Evolutionary conservation across 1,284 basidiomycete species (phyloP).

Genomic region (Tranzscheliella williamsii): DNA sequence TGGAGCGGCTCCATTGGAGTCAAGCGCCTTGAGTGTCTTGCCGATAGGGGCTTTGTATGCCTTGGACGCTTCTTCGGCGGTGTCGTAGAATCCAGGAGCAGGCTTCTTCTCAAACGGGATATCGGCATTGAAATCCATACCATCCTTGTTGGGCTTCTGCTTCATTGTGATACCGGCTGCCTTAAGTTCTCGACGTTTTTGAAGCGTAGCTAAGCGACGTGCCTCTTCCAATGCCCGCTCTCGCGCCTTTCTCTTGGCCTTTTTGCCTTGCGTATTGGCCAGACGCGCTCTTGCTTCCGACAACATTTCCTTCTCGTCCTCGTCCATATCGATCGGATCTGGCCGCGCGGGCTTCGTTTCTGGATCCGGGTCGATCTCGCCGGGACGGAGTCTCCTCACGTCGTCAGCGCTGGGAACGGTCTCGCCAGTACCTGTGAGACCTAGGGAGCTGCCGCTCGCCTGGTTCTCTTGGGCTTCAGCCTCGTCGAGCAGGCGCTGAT

Average conservation of each 20-base stretch:
- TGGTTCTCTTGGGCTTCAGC: constrained; percentile 66
- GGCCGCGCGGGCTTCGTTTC: constrained; percentile 97
- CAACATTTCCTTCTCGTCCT: constrained; percentile 99
- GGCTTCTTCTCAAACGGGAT: constrained; percentile 98
- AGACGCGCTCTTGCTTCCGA: constrained; percentile 96
- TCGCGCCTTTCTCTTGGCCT: constrained; percentile 96
- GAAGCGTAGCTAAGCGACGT: constrained; percentile 85
- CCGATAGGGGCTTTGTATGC: constrained; percentile 85
- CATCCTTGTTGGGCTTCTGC: constrained; percentile 86
- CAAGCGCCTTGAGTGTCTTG: constrained; percentile 69
- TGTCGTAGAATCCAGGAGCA: constrained; percentile 94
- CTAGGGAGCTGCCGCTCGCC: constrained; percentile 59
- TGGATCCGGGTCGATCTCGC: constrained; percentile 98
- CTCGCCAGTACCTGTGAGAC: constrained; percentile 77
- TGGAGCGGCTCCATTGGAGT: constrained; percentile 71
- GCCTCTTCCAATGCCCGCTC: constrained; percentile 86
- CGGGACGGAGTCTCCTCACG: constrained; percentile 82
- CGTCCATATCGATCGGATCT: constrained; percentile 99
- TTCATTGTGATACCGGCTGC: constrained; percentile 82
- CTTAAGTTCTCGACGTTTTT: constrained; percentile 97
- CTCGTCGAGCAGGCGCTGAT: constrained; percentile 95
- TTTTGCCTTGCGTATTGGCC: constrained; percentile 99
- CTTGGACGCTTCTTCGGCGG: constrained; percentile 89
- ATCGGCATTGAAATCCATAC: constrained; percentile 99
- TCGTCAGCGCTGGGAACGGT: constrained; percentile 88